Base-by-base conservation (phyloP, 768 basidiomycete species). In the Tricholoma flavovirens region DNA sequence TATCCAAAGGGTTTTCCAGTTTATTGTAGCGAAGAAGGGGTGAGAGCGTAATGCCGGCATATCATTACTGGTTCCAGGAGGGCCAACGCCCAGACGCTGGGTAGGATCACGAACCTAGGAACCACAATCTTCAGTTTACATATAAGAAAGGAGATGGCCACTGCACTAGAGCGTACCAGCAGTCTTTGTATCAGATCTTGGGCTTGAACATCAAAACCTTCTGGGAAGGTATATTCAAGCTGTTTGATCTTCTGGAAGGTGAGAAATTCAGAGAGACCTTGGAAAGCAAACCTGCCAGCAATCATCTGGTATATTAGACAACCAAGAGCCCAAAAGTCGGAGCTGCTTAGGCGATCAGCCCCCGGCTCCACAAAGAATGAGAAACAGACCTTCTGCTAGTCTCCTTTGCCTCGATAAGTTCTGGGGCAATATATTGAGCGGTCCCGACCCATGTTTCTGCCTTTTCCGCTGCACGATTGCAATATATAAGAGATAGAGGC, bases 231-330 rank as follows among this genome's bases (percentile, higher is more conserved):
- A 72, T 93, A 98, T 45, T 96, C 88, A 48, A 90, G 76, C 45
- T 83, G 79, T 71, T 94, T 89, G 72, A 98, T 91, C 73, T 93
- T 93, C 66, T 97, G 88, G 82, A 93, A 95, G 30, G 90, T 97
- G 57, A 97, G 82, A 66, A 95, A 98, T 57, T 98, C 93, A 0
- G 94, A 93, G 5, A 86, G 76, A 4, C 88, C 94, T 59, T 90
- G 83, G 75, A 99, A 99, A 1, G 94, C 90, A 61, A 95, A 95
- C 40, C 83, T 83, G 36, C 95, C 96, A 11, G 88, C 83, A 51
- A 98, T 85, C 78, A 98, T 87, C 69, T 98, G 95, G 71, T 84
- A 98, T 19, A 98, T 71, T 43, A 98, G 87, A 71, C 96, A 98
- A 1, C 94, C 97, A 22, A 97, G 78, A 4, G 94, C 91, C 96